Evolutionary conservation across 345 rosid species (phyloP).

Genomic region (Durio zibethinus): DNA sequence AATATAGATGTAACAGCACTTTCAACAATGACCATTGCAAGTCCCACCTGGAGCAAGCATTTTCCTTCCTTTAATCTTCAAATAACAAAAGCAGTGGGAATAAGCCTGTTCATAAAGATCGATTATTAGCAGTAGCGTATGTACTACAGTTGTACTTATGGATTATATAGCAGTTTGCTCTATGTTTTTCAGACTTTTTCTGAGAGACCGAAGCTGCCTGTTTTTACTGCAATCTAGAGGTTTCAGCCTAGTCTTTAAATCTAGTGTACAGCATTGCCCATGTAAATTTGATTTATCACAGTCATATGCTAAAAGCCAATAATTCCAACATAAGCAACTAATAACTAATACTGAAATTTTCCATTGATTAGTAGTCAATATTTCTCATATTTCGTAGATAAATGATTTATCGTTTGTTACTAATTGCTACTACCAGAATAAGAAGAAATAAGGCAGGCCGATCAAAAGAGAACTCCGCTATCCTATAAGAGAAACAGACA

Average conservation of each 20-base stretch:
- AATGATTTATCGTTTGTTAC: background rate
- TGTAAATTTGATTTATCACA: background rate
- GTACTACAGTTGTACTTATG: background rate
- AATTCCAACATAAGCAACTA: background rate
- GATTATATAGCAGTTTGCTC: background rate
- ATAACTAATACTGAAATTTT: background rate
- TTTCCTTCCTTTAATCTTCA: background rate
- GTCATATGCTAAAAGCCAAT: background rate
- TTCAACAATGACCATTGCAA: slow-evolving; percentile 92
- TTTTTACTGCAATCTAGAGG: background rate
- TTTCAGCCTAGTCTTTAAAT: background rate
- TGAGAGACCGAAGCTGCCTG: background rate
- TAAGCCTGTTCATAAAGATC: background rate
- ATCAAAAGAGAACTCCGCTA: background rate
- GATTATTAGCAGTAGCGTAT: background rate
- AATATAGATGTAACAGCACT: slow-evolving; percentile 91
- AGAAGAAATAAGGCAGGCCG: background rate
- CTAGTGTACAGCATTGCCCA: background rate
- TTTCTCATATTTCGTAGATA: background rate
- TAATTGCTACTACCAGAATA: background rate
- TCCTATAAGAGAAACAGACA: background rate
- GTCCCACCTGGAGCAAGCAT: slow-evolving; percentile 57
- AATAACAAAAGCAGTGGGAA: background rate
- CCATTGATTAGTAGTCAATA: background rate
- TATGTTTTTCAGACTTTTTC: background rate